These are phyloP conservation scores for Lepidium sativum DNA, from an alignment of 345 rosid species.

Conservation along the genomic window DNA sequence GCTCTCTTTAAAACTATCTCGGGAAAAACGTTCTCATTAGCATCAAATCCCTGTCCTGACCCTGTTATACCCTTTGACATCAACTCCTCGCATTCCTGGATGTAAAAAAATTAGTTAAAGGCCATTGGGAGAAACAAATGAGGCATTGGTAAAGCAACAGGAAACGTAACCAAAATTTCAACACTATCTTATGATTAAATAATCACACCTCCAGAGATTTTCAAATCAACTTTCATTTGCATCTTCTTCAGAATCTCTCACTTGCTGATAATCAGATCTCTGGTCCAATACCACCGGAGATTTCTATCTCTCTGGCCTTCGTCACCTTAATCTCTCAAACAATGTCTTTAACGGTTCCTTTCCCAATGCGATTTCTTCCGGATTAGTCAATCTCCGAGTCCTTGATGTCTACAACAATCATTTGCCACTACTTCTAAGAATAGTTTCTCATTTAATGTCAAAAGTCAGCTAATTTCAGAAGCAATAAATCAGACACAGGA, in stretches of 20 bases:
- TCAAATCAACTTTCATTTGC: too few species aligned
- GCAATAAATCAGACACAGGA: too few species aligned
- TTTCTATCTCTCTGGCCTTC: conserved; percentile 55
- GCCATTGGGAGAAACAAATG: background rate
- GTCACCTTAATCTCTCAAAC: conserved; percentile 63
- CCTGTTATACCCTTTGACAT: conserved; percentile 65
- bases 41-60: conserved; percentile 68
- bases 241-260: conserved; percentile 49
- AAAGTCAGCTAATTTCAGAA: too few species aligned
- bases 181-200: background rate
- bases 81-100: conserved; percentile 89
- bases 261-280: conserved; percentile 49
- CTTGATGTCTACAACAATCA: conserved; percentile 61
- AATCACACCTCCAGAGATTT: background rate
- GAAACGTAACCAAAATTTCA: background rate
- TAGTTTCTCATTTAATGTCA: too few species aligned
- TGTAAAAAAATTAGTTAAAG: background rate
- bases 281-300: conserved; percentile 63
- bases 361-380: conserved; percentile 44
- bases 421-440: too few species aligned
- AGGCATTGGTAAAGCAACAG: background rate
- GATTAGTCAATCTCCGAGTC: conserved; percentile 52
- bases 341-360: conserved; percentile 69
- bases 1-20: too few species aligned
- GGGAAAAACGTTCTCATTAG: too few species aligned